A percentile compares a stretch with the other conserved stretches of the same genome.
Evolutionary conservation across 345 rosid genomes (phyloP).

Genomic region (Salix arbutifolia): DNA sequence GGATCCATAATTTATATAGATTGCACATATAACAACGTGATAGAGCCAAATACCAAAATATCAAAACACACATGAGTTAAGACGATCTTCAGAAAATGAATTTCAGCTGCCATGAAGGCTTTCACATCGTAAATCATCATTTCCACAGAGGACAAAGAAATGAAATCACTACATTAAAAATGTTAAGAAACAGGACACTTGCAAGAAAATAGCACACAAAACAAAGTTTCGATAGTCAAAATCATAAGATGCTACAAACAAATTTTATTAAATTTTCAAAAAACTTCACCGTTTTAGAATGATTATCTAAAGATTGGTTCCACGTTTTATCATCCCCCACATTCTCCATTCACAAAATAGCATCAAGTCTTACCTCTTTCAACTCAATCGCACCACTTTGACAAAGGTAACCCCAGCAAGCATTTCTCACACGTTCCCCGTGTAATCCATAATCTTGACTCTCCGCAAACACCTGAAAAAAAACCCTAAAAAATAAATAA

Average conservation of each 20-base stretch:
- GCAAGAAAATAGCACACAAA: no score
- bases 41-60: constrained; percentile 1
- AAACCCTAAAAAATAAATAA: constrained; percentile 3
- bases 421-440: constrained; percentile 95
- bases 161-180: not conserved
- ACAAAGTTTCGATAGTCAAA: not conserved
- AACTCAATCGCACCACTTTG: constrained; percentile 89
- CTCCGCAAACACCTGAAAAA: constrained; percentile 84
- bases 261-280: not conserved
- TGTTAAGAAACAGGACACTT: no score
- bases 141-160: not conserved
- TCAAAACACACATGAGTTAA: not conserved
- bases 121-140: not conserved
- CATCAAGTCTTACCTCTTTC: constrained; percentile 55
- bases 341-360: not conserved
- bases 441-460: constrained; percentile 93
- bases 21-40: not conserved
- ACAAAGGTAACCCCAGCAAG: constrained; percentile 98
- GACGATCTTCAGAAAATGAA: not conserved
- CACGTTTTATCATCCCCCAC: not conserved
- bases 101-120: no score
- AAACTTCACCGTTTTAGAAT: not conserved
- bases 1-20: constrained; percentile 9
- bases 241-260: not conserved
- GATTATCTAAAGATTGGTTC: not conserved